A percentile compares a stretch with the other conserved stretches of the same genome.
Conservation (phyloP, 2,329 filamentous ascomycete species). For the Fusarium tanahbumbuense region DNA sequence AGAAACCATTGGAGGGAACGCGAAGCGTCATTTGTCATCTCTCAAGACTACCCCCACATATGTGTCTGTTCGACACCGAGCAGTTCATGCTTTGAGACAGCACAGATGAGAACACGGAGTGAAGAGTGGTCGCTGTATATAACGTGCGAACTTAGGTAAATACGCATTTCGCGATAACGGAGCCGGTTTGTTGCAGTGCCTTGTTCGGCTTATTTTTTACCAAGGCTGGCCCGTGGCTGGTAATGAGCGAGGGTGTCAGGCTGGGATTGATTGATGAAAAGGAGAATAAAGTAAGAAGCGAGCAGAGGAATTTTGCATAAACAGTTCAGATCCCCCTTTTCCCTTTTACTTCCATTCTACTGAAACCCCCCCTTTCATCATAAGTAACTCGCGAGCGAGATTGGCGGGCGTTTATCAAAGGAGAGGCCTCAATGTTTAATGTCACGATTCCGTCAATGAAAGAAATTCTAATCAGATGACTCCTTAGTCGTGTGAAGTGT, state of each 20-base stretch:
- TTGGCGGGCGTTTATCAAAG: conserved; percentile 48
- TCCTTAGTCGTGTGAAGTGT: background rate
- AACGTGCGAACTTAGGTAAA: conserved; percentile 34
- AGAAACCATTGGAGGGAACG: conserved; percentile 45
- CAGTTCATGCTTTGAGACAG: conserved; percentile 15
- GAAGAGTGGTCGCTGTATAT: conserved; percentile 39
- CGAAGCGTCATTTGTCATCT: conserved; percentile 33
- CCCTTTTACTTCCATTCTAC: conserved; percentile 38
- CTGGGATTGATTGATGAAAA: conserved; percentile 33
- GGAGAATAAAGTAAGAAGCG: conserved; percentile 9
- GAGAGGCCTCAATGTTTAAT: conserved; percentile 32
- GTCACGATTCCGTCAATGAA: conserved; percentile 31
- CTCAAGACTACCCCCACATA: background rate
- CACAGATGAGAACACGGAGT: conserved; percentile 13
- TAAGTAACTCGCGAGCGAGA: conserved; percentile 47
- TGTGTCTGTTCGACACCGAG: background rate
- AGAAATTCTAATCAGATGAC: conserved; percentile 4
- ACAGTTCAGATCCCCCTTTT: conserved; percentile 34
- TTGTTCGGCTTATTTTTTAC: conserved; percentile 17
- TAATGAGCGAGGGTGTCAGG: conserved; percentile 39
- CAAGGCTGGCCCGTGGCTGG: conserved; percentile 32
- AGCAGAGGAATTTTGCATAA: conserved; percentile 42
- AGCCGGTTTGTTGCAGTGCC: conserved; percentile 17
- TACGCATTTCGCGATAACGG: conserved; percentile 33
- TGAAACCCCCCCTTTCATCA: conserved; percentile 34